Base-by-base conservation (phyloP, 2,329 filamentous ascomycete species). In the Aureobasidium melanogenum region DNA sequence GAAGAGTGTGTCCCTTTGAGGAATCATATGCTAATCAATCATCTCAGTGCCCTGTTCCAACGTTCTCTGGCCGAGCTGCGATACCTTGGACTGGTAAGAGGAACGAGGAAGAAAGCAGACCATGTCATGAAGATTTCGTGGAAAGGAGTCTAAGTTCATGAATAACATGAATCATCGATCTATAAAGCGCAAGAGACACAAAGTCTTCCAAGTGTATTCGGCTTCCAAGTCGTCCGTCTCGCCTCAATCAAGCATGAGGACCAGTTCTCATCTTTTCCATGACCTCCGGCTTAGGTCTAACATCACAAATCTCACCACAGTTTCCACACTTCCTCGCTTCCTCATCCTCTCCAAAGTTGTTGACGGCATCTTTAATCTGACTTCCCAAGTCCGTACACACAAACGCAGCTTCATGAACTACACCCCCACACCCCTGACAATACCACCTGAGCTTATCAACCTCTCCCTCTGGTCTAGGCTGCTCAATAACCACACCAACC, bases 401-500 rank as follows among this genome's bases (percentile, higher is more conserved):
- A 70, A 99, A 97, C 12, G 82, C 79, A 46, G 86, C 88, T 79
- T 97, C 92, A 75, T 95, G 88, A 7, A 97, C 92, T 65, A 92
- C 75, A 61, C 81, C 80, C 15, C 79, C 76, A 72, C 91, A 96
- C 15, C 71, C 73, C 67, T 80, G 77, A 76, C 94, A 97, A 77
- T 97, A 97, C 93, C 92, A 97, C 65, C 91, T 80, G 83, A 97
- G 82, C 61, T 82, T 82, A 79, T 97, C 93, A 62, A 92, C 66
- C 30, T 84, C 85, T 5, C 75, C 84, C 41, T 81, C 76, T 0
- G 89, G 89, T 12, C 94, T 81, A 43, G 84, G 84, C 79, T 96
- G 90, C 80, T 97, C 93, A 62, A 97, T 80, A 36, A 97, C 93
- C 54, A 97, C 81, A 34, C 93, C 93, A n/a, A 97, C 91, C 0